Percentiles rank a stretch among this genome's conserved stretches.
Evolutionary conservation across 1,139 yeast species (phyloP).

Genomic region (Taphrina deformans): DNA sequence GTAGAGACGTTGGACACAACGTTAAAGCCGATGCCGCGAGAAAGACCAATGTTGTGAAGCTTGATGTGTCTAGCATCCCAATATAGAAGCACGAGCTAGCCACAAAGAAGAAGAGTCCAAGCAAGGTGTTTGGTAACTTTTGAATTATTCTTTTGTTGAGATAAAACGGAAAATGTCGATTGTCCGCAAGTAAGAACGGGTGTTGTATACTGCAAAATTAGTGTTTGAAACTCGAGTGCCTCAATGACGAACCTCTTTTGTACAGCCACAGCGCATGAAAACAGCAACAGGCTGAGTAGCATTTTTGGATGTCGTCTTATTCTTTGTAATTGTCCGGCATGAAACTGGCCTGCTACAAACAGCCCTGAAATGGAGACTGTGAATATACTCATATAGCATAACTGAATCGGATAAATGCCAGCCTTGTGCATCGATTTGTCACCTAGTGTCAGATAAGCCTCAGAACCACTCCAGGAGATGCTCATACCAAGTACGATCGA

Average conservation of each 20-base stretch:
- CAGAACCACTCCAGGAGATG: no score
- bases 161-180: constrained; percentile 89
- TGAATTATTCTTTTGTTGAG: constrained; percentile 50
- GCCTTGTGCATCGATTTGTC: constrained; percentile 82
- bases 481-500: constrained; percentile 69
- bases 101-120: constrained; percentile 49
- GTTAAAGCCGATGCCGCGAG: constrained; percentile 59
- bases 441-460: no score
- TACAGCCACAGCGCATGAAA: not conserved
- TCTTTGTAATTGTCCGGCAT: not conserved
- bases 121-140: constrained; percentile 57
- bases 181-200: constrained; percentile 90
- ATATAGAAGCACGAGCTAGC: constrained; percentile 68
- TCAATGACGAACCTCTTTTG: not conserved
- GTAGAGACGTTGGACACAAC: constrained; percentile 81
- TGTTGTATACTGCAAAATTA: constrained; percentile 65
- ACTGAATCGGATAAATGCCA: constrained; percentile 71
- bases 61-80: constrained; percentile 40
- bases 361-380: constrained; percentile 63
- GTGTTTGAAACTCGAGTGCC: constrained; percentile 49
- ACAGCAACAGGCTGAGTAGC: not conserved
- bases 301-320: not conserved
- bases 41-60: constrained; percentile 49
- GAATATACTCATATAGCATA: constrained; percentile 73
- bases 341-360: not conserved